These are phyloP conservation scores for Rhododendron kiyosumense DNA, from an alignment of 148 eudicot genomes.

Conservation along the genomic window DNA sequence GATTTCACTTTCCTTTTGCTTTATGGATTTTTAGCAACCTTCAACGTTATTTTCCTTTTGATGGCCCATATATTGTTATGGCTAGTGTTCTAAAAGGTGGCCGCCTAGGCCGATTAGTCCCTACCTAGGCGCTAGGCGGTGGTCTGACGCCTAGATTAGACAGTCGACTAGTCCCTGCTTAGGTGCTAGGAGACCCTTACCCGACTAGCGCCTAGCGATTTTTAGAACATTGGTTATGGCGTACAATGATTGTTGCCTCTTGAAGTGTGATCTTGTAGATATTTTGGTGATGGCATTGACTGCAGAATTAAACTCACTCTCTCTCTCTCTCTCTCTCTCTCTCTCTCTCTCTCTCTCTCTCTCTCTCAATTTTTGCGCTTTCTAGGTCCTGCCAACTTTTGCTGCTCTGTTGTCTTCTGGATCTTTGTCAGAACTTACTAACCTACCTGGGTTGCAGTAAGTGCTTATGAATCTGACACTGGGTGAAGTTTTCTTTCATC, in stretches of 20 bases:
- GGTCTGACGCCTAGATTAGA: no score
- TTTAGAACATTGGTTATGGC: no score
- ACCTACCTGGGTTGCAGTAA: conserved; percentile 69
- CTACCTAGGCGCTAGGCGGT: no score
- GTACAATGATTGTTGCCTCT: not conserved
- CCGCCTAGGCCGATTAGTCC: no score
- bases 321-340: not conserved
- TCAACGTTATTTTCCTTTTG: not conserved
- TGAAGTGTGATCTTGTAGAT: not conserved
- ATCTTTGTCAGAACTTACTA: conserved; percentile 27
- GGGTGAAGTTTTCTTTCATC: not conserved
- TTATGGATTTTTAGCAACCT: not conserved
- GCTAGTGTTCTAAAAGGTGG: no score
- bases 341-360: not conserved
- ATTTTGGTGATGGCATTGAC: not conserved
- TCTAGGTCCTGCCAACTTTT: conserved; percentile 93
- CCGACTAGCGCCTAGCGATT: no score
- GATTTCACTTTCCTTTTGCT: conserved; percentile 3
- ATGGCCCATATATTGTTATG: not conserved
- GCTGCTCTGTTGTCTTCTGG: conserved; percentile 47
- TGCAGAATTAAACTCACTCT: not conserved
- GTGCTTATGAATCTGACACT: conserved; percentile 15
- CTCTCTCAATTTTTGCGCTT: not conserved
- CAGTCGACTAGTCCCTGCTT: no score
- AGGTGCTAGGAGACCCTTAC: no score